A percentile compares a stretch with the other conserved stretches of the same genome.
Conservation (phyloP, 2,329 filamentous ascomycete species). For the Calonectria ilicicola region DNA sequence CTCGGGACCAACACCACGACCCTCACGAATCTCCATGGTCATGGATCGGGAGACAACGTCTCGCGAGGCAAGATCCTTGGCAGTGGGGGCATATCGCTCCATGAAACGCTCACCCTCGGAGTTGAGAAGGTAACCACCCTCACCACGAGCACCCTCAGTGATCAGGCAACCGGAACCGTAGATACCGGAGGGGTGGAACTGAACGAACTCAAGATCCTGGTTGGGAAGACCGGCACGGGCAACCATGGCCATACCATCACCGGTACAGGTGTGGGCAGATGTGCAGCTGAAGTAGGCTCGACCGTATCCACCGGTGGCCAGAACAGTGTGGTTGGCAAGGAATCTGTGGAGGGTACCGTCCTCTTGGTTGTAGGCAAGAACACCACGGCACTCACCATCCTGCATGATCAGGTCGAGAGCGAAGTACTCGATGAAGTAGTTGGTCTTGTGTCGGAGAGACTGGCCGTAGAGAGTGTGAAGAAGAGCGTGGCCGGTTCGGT, state of each 20-base stretch:
- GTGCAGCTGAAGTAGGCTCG: conserved; percentile 99
- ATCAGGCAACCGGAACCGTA: conserved; percentile 98
- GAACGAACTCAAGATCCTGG: conserved; percentile 99
- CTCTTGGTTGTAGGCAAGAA: conserved; percentile 98
- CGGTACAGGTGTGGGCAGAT: conserved; percentile 97
- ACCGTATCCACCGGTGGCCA: conserved; percentile 97
- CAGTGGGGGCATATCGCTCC: conserved; percentile 97
- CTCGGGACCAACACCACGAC: conserved; percentile 94
- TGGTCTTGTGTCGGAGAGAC: conserved; percentile 96
- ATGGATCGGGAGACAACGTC: conserved; percentile 98
- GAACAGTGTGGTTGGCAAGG: conserved; percentile 94
- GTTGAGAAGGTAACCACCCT: conserved; percentile 98
- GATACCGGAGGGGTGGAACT: conserved; percentile 99
- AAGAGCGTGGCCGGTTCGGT: conserved; percentile 96
- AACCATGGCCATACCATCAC: conserved; percentile 99
- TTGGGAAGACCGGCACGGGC: conserved; percentile 96
- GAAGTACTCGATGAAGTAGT: conserved; percentile 99
- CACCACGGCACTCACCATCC: conserved; percentile 95
- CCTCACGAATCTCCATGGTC: conserved; percentile 98
- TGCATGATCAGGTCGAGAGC: conserved; percentile 98
- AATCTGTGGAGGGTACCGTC: conserved; percentile 98
- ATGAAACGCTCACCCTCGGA: conserved; percentile 99
- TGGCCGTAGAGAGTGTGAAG: conserved; percentile 99
- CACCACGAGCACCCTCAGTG: conserved; percentile 96
- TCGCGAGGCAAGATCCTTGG: conserved; percentile 96